Base-by-base conservation (phyloP, 2,329 filamentous ascomycete genomes). In the Fusarium sp. region DNA sequence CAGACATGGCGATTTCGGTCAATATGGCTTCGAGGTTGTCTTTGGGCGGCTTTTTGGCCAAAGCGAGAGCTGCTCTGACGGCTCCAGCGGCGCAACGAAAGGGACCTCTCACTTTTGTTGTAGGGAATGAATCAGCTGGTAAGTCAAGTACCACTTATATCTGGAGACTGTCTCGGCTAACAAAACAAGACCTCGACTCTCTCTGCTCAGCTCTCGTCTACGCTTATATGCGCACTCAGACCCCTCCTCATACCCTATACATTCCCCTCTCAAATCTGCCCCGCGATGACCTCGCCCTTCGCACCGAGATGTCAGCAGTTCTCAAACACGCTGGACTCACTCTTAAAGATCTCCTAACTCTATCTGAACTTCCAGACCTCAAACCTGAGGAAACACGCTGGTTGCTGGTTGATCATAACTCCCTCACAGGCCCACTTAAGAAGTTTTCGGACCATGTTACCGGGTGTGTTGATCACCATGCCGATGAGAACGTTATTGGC, bases 361-460 rank as follows among this genome's bases (percentile, higher is more conserved):
- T 89, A 20, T 85, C 84, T 8, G 85, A 87, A n/a, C 83, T 89
- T 0, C 85, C 85, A 4, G 82, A 79, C 45, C 79, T 92, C 17
- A 76, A 81, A 1, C 85, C 89, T 0, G 85, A 87, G 33, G 87
- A 90, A 52, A 92, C 92, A 3, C 85, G 84, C 56, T 95, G 92
- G 92, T 83, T 94, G 24, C 85, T 96, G 3, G 93, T 96, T 8
- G 94, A 96, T 82, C 94, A 96, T 84, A 96, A 96, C 79, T 87
- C 85, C 2, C 84, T 94, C 54, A 91, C 92, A 11, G 92, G 93
- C 1, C 77, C 82, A 20, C 83, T 96, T 22, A 82, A 80, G 42
- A 81, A 85, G 22, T 93, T 90, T 77, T 82, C 83, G 1, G 69
- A 79, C 8, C 83, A 84, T 14, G 87, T 95, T 1, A 82, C 86